Base-by-base conservation (phyloP, 1,139 yeast species). In the Debaryomyces psychrophilus region DNA sequence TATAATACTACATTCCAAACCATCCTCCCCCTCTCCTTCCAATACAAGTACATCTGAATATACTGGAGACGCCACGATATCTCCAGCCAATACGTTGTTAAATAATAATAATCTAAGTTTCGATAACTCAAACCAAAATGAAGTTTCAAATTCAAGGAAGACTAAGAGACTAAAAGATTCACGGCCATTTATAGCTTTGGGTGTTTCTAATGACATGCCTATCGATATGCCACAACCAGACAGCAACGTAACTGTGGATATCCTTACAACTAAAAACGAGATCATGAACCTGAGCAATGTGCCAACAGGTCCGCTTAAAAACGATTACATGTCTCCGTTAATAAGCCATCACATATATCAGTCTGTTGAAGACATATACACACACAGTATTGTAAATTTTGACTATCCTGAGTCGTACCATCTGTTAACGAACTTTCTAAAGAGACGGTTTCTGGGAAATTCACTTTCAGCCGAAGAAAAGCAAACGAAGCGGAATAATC, bases 371-470 rank as follows among this genome's bases (percentile, higher is more conserved):
- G 90, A 85, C 57, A 81, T 85, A 38, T 85, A 83, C 57, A 69
- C 82, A 31, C 76, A 75, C 50, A 68, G 76, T 39, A 72, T 79
- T 38, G 74, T 77, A 44, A 79, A 85, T 37, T 84, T 83, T 55
- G 84, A 84, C 59, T 85, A 85, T 54, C 88, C 88, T 5, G 76
- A 73, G 54, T 85, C 87, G 31, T 85, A 85, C 58, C 87, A 80
- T 61, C 80, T 82, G 26, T 67, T 85, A 41, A 76, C 86, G 44
- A 69, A 70, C 33, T 82, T 82, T 53, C 66, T 85, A 46, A 79
- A 81, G 51, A 66, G 64, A 34, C 60, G 88, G 51, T 85, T 85
- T 49, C 69, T 67, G 64, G 77, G 77, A 8, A 64, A 65, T 44
- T 57, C 65, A 37, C 53, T 71, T 27, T 50, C 70, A 2, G 56